phyloP scores from a whole-genome alignment of 2,329 filamentous ascomycete genomes.

The Septoria linicola region DNA sequence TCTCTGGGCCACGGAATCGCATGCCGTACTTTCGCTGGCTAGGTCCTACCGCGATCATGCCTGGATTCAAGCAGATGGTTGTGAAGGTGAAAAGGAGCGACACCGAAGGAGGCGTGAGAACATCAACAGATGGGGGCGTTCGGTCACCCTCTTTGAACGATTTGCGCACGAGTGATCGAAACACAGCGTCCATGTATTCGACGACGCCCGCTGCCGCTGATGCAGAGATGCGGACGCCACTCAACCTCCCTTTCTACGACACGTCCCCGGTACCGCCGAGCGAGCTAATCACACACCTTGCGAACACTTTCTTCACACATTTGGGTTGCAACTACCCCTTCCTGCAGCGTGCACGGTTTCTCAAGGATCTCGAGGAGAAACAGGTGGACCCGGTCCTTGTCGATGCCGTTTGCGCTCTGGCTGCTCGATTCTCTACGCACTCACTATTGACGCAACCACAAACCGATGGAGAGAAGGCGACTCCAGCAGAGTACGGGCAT shows the following conservation, averaged over 20 bases:
- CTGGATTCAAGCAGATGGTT: slow-evolving; percentile 91
- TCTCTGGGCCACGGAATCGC: slow-evolving; percentile 52
- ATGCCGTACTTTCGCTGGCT: slow-evolving; percentile 92
- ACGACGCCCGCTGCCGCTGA: slow-evolving; percentile 32
- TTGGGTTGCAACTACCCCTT: slow-evolving; percentile 87
- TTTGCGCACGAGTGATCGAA: slow-evolving; percentile 20
- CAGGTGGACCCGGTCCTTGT: slow-evolving; percentile 80
- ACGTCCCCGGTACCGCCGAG: slow-evolving; percentile 69
- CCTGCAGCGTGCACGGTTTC: slow-evolving; percentile 68
- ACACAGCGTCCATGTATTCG: slow-evolving; percentile 26
- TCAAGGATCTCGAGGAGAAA: slow-evolving; percentile 76
- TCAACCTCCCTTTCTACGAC: slow-evolving; percentile 69
- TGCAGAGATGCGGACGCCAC: slow-evolving; percentile 45
- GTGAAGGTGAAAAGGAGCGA: slow-evolving; percentile 69
- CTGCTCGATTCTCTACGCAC: slow-evolving; percentile 72
- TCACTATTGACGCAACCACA: slow-evolving; percentile 48
- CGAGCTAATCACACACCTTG: slow-evolving; percentile 71
- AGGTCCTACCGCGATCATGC: slow-evolving; percentile 85
- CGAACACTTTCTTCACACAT: slow-evolving; percentile 77
- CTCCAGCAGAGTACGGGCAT: slow-evolving; percentile 67
- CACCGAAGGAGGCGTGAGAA: slow-evolving; percentile 59
- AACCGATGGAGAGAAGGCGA: slow-evolving; percentile 45
- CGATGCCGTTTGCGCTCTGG: slow-evolving; percentile 78
- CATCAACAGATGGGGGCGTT: slow-evolving; percentile 47
- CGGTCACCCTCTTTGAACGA: slow-evolving; percentile 32